phyloP scores from a whole-genome alignment of 2,329 filamentous ascomycete genomes.

The Sarocladium kiliense region DNA sequence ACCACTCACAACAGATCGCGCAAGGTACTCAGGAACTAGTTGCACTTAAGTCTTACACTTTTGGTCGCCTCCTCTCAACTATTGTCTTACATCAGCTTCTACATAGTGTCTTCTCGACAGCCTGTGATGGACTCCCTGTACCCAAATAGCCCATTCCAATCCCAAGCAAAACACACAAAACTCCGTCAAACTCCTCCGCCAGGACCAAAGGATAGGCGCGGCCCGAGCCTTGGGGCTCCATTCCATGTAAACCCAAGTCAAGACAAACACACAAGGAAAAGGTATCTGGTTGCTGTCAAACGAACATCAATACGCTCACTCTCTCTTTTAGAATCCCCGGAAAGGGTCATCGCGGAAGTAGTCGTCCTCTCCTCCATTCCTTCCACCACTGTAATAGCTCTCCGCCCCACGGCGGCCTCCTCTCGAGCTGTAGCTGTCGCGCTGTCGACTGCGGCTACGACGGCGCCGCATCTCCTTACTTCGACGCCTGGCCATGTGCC shows the following conservation, averaged over 20 bases:
- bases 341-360: constrained; percentile 58
- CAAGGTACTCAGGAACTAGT: too few species aligned
- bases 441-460: constrained; percentile 47
- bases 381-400: constrained; percentile 35
- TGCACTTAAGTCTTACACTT: background rate
- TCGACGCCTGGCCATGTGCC: constrained; percentile 41
- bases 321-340: constrained; percentile 44
- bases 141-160: background rate
- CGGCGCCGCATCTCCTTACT: constrained; percentile 51
- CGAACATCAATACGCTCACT: background rate
- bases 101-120: background rate
- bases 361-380: constrained; percentile 50
- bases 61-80: background rate
- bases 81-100: background rate
- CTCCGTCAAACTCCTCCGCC: background rate
- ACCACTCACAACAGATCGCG: too few species aligned
- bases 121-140: background rate
- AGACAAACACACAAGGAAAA: constrained; percentile 4
- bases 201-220: background rate
- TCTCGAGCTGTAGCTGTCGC: constrained; percentile 43
- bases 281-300: constrained; percentile 4
- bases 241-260: constrained; percentile 1
- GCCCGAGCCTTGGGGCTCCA: background rate
- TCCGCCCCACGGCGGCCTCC: constrained; percentile 41
- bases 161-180: background rate